Evolutionary conservation across 2,329 filamentous ascomycete species (phyloP), one percentile per base, ranked within the genome.

Genomic region (Cladophialophora yegresii): DNA sequence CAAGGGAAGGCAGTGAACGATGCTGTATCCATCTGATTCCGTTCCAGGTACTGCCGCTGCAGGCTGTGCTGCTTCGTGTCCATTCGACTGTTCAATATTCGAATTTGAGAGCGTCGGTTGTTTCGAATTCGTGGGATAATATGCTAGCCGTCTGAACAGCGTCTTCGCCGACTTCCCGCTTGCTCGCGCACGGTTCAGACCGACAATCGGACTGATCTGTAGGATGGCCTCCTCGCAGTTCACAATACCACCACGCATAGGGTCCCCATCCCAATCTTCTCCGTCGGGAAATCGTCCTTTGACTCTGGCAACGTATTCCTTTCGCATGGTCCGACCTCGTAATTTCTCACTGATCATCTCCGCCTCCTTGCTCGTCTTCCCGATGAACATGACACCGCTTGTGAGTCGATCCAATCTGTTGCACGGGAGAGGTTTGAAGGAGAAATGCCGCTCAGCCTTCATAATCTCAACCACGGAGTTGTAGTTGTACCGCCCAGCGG

Each of bases 301-400:
- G 9, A 98, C 95, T 45, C 95, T 85, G 2, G 93, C 93, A 26
- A 99, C 83, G 73, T 99, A 99, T 76, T 99, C 95, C 76, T 99
- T 99, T 71, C 92, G 88, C 43, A 99, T 91, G 0, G 89, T 93
- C 40, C 95, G 85, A 4, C 84, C 85, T 70, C 87, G 85, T 64
- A 99, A 91, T 76, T 96, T 90, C 49, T 83, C 79, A 61, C 88
- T 87, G 70, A 99, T 84, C 33, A 83, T 82, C 69, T 93, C 91
- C 0, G 95, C 93, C 0, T 90, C 91, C 72, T 87, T 85, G 43
- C 88, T 83, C 68, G 91, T 87, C 79, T 99, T 99, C 30, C 89
- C 95, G 71, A 99, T 88, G 76, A 99, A 99, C 93, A 99, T 98
- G 75, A 99, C 90, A 55, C 95, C 95, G 71, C 92, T 96, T 0